These are phyloP conservation scores for Colletotrichum chrysophilum DNA, from an alignment of 2,329 filamentous ascomycete genomes.

Conservation along the genomic window DNA sequence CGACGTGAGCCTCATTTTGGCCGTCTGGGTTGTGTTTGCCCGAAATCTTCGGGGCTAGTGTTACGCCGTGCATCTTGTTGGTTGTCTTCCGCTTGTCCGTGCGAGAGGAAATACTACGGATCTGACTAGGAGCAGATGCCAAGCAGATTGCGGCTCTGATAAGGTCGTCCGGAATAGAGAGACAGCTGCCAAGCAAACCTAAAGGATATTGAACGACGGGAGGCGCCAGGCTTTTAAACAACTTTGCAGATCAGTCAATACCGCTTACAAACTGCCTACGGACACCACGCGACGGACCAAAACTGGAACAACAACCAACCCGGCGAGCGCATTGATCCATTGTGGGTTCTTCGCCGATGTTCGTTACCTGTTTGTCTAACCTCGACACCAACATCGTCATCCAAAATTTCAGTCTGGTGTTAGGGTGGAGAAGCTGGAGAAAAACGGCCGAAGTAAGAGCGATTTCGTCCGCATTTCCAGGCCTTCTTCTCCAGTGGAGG, in stretches of 20 bases:
- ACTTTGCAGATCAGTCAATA: neutral
- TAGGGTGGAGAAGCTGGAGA: slow-evolving; percentile 16
- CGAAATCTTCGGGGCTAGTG: slow-evolving; percentile 12
- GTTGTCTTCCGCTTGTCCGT: neutral
- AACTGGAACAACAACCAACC: neutral
- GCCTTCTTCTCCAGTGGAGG: slow-evolving; percentile 13
- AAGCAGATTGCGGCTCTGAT: slow-evolving; percentile 10
- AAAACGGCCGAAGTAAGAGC: slow-evolving; percentile 20
- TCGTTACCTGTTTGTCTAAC: neutral
- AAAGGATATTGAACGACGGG: neutral
- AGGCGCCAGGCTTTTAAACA: slow-evolving; percentile 8
- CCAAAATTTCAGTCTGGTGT: slow-evolving; percentile 2
- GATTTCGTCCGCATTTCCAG: slow-evolving; percentile 5
- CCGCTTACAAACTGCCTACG: neutral
- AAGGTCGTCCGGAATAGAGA: neutral
- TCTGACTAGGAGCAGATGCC: neutral
- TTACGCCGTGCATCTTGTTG: slow-evolving; percentile 13
- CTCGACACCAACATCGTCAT: slow-evolving; percentile 18
- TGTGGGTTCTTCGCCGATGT: neutral
- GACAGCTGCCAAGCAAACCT: neutral
- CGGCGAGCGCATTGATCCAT: neutral
- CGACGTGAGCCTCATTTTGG: slow-evolving; percentile 16
- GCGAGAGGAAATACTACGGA: neutral
- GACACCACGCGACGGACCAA: neutral
- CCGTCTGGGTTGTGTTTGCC: slow-evolving; percentile 16